A percentile compares a stretch with the other conserved stretches of the same genome.
Evolutionary conservation across 2,329 filamentous ascomycete genomes (phyloP).

Genomic region (Apiospora arundinis): DNA sequence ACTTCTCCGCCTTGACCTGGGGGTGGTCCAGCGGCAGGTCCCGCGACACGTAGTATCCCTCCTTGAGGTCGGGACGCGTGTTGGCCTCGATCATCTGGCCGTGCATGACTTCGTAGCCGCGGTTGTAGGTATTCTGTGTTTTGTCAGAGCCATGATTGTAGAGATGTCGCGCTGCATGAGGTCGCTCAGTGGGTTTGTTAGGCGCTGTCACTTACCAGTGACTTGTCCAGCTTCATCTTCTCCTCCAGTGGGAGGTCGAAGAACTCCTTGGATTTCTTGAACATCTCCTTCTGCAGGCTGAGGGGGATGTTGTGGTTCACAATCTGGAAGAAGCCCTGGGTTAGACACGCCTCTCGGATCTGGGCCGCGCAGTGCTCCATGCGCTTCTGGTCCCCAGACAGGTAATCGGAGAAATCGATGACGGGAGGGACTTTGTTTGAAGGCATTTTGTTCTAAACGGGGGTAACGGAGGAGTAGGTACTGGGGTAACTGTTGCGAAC

Average conservation of each 20-base stretch:
- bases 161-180: too few species aligned
- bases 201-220: conserved; percentile 2
- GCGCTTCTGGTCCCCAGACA: not conserved
- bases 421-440: too few species aligned
- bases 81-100: conserved; percentile 22
- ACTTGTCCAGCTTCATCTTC: too few species aligned
- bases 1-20: conserved; percentile 5
- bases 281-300: not conserved
- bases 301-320: conserved; percentile 20
- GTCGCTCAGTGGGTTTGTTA: too few species aligned
- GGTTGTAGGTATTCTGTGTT: conserved; percentile 18
- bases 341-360: conserved; percentile 18
- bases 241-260: too few species aligned
- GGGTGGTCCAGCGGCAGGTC: conserved; percentile 20
- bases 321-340: conserved; percentile 24
- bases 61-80: conserved; percentile 19
- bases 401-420: too few species aligned
- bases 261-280: not conserved
- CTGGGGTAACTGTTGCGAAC: too few species aligned
- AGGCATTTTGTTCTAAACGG: too few species aligned
- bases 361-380: conserved; percentile 11
- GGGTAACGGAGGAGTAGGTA: too few species aligned
- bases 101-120: conserved; percentile 23
- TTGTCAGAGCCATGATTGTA: too few species aligned
- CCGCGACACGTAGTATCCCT: conserved; percentile 22